Evolutionary conservation across 129 eudicot species (phyloP).

Genomic region (Lactuca sativa): DNA sequence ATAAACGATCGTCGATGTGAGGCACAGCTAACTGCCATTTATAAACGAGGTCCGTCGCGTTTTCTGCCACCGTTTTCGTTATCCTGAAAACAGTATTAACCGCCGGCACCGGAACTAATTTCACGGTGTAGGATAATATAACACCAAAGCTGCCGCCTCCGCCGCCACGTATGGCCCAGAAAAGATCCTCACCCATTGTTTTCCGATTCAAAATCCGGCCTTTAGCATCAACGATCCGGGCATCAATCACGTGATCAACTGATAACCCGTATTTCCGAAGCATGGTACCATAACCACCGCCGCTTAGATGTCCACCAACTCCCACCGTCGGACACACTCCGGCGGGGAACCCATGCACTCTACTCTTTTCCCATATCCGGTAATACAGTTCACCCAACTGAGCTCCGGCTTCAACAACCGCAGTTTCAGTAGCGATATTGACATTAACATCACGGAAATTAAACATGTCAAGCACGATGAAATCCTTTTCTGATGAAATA

Average conservation of each 20-base stretch:
- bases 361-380: conserved; percentile 38
- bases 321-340: conserved; percentile 45
- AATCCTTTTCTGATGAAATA: conserved; percentile 21
- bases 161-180: conserved; percentile 46
- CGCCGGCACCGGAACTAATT: conserved; percentile 33
- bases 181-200: conserved; percentile 45
- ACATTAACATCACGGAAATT: conserved; percentile 22
- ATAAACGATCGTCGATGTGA: conserved; percentile 30
- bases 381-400: conserved; percentile 41
- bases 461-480: conserved; percentile 42
- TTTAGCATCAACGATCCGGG: conserved; percentile 34
- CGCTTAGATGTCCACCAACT: conserved; percentile 41
- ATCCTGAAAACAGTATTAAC: conserved; percentile 35
- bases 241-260: conserved; percentile 41
- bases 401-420: conserved; percentile 41
- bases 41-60: conserved; percentile 26
- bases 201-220: conserved; percentile 34
- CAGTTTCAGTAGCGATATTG: conserved; percentile 24
- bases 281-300: conserved; percentile 46
- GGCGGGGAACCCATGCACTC: conserved; percentile 40
- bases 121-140: conserved; percentile 33
- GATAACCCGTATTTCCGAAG: conserved; percentile 36
- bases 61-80: conserved; percentile 26
- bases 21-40: conserved; percentile 25
- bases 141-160: conserved; percentile 47